phyloP scores from a whole-genome alignment of 306 rosid genomes.

The Psophocarpus tetragonolobus region DNA sequence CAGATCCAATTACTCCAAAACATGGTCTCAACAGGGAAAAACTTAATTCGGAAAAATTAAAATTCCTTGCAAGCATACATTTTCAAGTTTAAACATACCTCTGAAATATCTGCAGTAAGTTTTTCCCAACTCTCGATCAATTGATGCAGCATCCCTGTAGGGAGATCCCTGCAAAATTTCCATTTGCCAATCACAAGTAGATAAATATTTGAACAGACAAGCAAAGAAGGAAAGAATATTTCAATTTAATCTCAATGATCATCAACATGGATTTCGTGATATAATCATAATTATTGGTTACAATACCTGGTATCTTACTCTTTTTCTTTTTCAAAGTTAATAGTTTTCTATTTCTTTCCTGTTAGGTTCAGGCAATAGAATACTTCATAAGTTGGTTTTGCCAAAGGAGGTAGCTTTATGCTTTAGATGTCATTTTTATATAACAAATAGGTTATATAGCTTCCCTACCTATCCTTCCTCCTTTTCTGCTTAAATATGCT shows the following conservation, averaged over 20 bases:
- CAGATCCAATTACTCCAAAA: constrained; percentile 16
- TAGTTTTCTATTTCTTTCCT: constrained; percentile 19
- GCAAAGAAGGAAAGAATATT: constrained; percentile 1
- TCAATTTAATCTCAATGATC: constrained; percentile 7
- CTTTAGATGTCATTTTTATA: not conserved
- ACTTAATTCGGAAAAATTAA: not conserved
- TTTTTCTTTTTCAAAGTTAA: not conserved
- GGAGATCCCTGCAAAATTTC: constrained; percentile 72
- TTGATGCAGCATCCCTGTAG: constrained; percentile 54
- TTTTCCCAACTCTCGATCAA: constrained; percentile 76
- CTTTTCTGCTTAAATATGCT: constrained; percentile 4
- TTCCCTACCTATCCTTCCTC: constrained; percentile 24
- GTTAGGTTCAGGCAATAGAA: not conserved
- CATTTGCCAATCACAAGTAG: constrained; percentile 33
- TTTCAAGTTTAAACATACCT: constrained; percentile 56
- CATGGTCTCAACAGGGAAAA: not conserved
- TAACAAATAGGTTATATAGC: constrained; percentile 8
- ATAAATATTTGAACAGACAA: constrained; percentile 6
- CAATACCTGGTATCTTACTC: not conserved
- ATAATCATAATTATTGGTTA: not conserved
- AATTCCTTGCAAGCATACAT: constrained; percentile 21
- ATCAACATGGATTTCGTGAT: not conserved
- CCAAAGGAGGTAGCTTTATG: constrained; percentile 10
- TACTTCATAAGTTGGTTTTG: not conserved
- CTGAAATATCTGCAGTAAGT: constrained; percentile 53